Conservation (phyloP, 2,329 filamentous ascomycete species). For the Helicocarpus griseus region DNA sequence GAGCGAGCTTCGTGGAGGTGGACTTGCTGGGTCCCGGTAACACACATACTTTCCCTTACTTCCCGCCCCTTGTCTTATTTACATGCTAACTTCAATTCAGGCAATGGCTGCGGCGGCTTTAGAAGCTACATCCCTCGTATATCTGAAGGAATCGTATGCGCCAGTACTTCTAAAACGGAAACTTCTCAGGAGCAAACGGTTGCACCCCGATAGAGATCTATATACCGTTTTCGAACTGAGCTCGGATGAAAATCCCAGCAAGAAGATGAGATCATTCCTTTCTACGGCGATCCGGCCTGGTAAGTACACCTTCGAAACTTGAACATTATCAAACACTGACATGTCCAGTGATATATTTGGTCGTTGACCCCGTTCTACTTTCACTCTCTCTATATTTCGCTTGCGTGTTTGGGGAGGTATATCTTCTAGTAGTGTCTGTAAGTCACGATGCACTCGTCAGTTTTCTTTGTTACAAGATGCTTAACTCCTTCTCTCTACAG, state of each 20-base stretch:
- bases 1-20: constrained; percentile 4
- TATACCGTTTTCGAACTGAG: constrained; percentile 2
- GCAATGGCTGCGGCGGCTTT: neutral
- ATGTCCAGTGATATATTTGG: neutral
- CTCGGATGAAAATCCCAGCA: neutral
- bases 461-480: neutral
- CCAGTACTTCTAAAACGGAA: constrained; percentile 3
- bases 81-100: neutral
- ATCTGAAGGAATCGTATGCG: constrained; percentile 1
- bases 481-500: neutral
- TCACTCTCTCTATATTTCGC: constrained; percentile 3
- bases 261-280: neutral
- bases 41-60: neutral
- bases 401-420: constrained; percentile 4
- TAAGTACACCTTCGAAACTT: neutral
- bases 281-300: neutral
- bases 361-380: constrained; percentile 1
- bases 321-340: neutral
- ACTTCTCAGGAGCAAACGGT: neutral
- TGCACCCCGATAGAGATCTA: neutral
- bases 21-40: constrained; percentile 6
- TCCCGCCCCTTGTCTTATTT: neutral
- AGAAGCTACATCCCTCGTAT: neutral
- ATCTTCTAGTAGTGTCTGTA: constrained; percentile 4
- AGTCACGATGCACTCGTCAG: neutral